Evolutionary conservation across 1,284 basidiomycete genomes (phyloP), one percentile per base, ranked within the genome.

Genomic region (Coniophora puteana): DNA sequence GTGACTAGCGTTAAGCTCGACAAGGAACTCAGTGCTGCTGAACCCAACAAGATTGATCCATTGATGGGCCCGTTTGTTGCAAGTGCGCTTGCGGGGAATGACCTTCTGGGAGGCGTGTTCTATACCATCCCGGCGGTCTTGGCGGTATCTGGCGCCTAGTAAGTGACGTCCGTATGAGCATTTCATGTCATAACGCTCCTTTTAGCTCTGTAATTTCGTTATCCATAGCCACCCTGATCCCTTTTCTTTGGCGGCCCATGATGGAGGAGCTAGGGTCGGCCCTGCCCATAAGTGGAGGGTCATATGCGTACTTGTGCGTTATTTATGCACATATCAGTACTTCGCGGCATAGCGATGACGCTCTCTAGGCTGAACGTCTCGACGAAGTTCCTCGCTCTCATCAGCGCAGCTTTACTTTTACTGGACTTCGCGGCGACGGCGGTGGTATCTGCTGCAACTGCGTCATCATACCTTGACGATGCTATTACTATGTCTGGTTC

Each of bases 371-470:
- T 82, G 3, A 82, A 83, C 43, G 73, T 77, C 10, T 78, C 81
- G 2, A 71, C 72, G 1, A 83, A 83, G 51, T 58, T 67, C 1
- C 57, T 81, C 5, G 80, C 81, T 25, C 63, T 85, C 3, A 49
- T 80, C 14, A 78, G 76, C 13, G 82, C 82, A 1, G 68, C 78
- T 0, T 62, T 83, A 5, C 69, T 83, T 1, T 61, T 85, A 11
- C 65, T 87, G 2, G 84, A 87, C 53, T 83, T 79, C 35, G 65
- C 78, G 3, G 71, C 79, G 1, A 87, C 83, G 0, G 67, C 76
- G 0, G 72, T 83, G 11, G 80, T 86, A 12, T 84, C 83, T 1
- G 81, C 84, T 0, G 78, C 81, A 1, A 84, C 83, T 0, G 82
- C 83, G 0, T 67, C 72, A 7, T 67, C 75, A 3, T 87, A 87